These are phyloP conservation scores for Aspergillus sclerotiicarbonarius DNA, from an alignment of 495 filamentous ascomycete species.

Conservation along the genomic window DNA sequence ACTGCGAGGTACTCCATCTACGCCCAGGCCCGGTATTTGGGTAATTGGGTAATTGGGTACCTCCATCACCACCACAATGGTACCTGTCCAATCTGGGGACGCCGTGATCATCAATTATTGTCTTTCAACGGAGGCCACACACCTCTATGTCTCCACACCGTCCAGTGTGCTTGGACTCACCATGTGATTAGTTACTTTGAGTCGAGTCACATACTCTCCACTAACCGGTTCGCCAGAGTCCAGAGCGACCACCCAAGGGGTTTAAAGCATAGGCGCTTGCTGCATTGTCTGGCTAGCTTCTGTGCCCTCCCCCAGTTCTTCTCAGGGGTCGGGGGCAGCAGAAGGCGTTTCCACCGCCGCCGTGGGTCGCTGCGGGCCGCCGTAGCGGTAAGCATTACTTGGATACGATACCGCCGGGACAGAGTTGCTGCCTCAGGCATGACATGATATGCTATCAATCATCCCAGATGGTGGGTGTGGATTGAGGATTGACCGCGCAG, in stretches of 20 bases:
- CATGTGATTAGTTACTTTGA: not conserved
- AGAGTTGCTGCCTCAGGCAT: not conserved
- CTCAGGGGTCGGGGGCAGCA: slow-evolving; percentile 33
- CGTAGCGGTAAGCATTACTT: slow-evolving; percentile 8
- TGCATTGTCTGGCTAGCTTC: not conserved
- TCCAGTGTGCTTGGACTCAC: not conserved
- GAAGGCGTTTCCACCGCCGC: slow-evolving; percentile 14
- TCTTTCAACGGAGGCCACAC: not conserved
- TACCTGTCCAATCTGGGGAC: slow-evolving; percentile 15
- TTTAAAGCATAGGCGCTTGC: not conserved
- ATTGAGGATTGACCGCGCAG: not conserved
- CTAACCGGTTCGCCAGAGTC: not conserved
- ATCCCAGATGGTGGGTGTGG: too few species aligned
- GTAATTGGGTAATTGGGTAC: slow-evolving; percentile 2
- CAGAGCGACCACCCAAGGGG: too few species aligned
- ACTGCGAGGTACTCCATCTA: not conserved
- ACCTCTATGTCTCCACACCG: not conserved
- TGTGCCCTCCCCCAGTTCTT: slow-evolving; percentile 3
- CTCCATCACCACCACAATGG: not conserved
- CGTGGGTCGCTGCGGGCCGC: slow-evolving; percentile 35
- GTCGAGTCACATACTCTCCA: not conserved
- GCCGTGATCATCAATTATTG: slow-evolving; percentile 16
- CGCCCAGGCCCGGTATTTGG: not conserved
- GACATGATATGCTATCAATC: not conserved
- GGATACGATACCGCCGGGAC: not conserved